Conservation (phyloP, 441 rosid genomes). For the Corymbia citriodora region DNA sequence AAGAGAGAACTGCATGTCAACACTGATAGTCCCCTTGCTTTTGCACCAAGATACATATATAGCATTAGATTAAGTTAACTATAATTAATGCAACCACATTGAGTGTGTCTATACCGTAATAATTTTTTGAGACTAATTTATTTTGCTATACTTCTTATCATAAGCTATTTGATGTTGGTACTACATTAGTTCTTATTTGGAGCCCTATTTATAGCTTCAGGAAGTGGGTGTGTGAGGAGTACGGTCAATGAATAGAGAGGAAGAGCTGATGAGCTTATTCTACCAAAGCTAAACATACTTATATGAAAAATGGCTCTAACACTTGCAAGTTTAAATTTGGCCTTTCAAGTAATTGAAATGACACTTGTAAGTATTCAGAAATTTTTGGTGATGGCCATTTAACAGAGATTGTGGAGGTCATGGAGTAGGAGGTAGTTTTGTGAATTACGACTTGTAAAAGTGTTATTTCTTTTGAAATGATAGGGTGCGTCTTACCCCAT, state of each 20-base stretch:
- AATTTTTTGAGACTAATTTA: background rate
- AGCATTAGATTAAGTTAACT: background rate
- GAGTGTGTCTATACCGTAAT: background rate
- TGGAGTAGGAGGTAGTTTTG: background rate
- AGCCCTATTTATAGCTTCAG: rapidly evolving
- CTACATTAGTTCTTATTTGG: background rate
- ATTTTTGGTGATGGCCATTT: background rate
- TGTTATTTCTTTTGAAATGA: background rate
- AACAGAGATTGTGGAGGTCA: background rate
- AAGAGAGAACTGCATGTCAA: background rate
- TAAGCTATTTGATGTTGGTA: background rate
- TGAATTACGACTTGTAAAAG: background rate
- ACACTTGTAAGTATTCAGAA: background rate
- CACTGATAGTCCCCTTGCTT: background rate
- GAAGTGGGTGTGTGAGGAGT: background rate
- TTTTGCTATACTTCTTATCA: background rate
- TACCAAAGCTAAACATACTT: background rate
- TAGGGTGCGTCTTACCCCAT: background rate
- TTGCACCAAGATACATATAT: background rate
- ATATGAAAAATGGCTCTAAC: background rate
- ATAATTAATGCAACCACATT: background rate
- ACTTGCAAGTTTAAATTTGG: background rate
- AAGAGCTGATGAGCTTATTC: background rate
- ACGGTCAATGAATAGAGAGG: background rate
- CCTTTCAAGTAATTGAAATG: background rate